phyloP scores from a whole-genome alignment of 306 rosid species.

The Vigna hirtella region DNA sequence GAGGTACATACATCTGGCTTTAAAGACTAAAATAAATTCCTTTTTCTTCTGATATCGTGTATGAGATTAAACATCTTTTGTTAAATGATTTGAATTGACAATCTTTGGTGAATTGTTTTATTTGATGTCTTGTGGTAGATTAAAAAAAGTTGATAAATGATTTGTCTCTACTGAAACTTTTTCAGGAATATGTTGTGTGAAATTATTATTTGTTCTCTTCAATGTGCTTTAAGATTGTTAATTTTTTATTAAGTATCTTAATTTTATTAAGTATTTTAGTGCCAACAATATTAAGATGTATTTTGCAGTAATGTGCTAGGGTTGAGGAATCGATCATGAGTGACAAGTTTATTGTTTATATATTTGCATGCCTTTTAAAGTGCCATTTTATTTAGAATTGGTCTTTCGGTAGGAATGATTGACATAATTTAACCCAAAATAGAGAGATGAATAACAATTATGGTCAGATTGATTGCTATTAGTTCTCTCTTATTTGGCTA shows the following conservation, averaged over 20 bases:
- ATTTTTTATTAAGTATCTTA: too few relatives aligned
- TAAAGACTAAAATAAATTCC: background rate
- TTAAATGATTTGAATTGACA: background rate
- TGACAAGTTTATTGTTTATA: background rate
- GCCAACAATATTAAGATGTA: too few relatives aligned
- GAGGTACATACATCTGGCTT: constrained; percentile 59
- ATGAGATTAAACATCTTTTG: constrained; percentile 6
- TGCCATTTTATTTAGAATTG: background rate
- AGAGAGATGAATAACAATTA: background rate
- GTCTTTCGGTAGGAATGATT: background rate
- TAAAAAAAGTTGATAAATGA: background rate
- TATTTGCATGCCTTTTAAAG: constrained; percentile 12
- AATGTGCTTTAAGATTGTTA: too few relatives aligned
- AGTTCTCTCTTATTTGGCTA: background rate
- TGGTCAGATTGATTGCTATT: constrained; percentile 2
- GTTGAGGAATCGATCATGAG: too few relatives aligned
- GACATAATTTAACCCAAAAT: background rate
- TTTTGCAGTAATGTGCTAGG: too few relatives aligned
- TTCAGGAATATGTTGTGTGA: too few relatives aligned
- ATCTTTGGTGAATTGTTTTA: constrained; percentile 9
- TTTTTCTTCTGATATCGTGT: constrained; percentile 24
- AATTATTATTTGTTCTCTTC: too few relatives aligned
- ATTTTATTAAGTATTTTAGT: too few relatives aligned
- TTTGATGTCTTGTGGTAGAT: constrained; percentile 8
- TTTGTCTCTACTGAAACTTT: too few relatives aligned